phyloP scores from a whole-genome alignment of 345 rosid species.

The Eutrema heterophyllum region DNA sequence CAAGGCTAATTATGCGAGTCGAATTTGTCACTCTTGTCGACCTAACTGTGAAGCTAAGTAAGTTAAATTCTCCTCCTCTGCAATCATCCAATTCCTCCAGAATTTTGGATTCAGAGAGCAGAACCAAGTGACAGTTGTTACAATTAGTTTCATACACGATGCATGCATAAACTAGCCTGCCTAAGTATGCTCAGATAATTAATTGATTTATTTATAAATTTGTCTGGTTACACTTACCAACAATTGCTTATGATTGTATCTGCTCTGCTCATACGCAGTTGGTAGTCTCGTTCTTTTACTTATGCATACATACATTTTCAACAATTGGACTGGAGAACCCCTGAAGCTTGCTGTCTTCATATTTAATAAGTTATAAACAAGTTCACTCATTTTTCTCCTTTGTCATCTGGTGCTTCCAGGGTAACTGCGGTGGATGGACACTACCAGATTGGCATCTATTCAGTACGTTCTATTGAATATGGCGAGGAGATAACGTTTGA shows the following conservation, averaged over 20 bases:
- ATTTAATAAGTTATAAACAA: not conserved
- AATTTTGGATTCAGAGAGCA: constrained; percentile 13
- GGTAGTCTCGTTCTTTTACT: not conserved
- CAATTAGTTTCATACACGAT: not conserved
- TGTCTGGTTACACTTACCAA: constrained; percentile 9
- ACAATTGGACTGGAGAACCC: constrained; percentile 6
- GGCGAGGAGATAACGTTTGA: constrained; percentile 99
- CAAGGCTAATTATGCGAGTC: constrained; percentile 98
- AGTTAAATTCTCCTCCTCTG: constrained; percentile 29
- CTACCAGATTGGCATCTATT: constrained; percentile 95
- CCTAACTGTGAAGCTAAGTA: constrained; percentile 99
- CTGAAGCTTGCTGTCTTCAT: not conserved
- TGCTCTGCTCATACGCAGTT: not conserved
- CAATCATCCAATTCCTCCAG: not conserved
- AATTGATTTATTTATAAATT: not conserved
- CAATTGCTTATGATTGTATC: constrained; percentile 5
- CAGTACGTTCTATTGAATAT: constrained; percentile 67
- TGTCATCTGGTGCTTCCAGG: constrained; percentile 40
- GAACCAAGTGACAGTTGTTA: not conserved
- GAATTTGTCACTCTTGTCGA: constrained; percentile 99
- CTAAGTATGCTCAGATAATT: constrained; percentile 1
- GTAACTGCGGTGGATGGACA: constrained; percentile 99
- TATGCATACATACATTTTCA: not conserved
- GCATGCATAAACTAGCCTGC: constrained; percentile 16
- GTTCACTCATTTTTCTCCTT: not conserved